phyloP scores from a whole-genome alignment of 2,329 filamentous ascomycete species.

The Pyricularia sp. region DNA sequence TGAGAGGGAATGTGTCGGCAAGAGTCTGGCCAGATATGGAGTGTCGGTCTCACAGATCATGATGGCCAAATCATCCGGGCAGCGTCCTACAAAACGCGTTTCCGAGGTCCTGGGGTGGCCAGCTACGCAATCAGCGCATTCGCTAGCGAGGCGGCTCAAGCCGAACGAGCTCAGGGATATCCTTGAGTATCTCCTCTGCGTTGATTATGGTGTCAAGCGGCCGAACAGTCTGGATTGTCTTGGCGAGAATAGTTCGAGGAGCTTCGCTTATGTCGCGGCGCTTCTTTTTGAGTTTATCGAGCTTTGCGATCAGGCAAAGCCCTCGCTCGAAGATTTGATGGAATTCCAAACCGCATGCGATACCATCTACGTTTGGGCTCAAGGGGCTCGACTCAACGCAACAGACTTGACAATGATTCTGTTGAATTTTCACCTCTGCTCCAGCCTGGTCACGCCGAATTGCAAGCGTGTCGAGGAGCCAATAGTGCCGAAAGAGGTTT shows the following conservation, averaged over 20 bases:
- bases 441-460: not conserved
- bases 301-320: not conserved
- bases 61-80: not conserved
- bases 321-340: not conserved
- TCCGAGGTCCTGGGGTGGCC: not conserved
- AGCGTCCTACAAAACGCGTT: not conserved
- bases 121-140: not conserved
- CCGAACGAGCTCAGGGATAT: not conserved
- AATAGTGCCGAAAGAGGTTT: not conserved
- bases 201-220: not conserved
- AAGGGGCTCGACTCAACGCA: not conserved
- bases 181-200: slow-evolving; percentile 2
- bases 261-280: not conserved
- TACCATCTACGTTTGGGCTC: not conserved
- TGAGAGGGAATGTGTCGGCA: slow-evolving; percentile 1
- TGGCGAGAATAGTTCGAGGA: not conserved
- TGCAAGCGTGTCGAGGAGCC: not conserved
- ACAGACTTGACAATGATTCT: not conserved
- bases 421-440: not conserved
- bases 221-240: not conserved
- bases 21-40: not conserved
- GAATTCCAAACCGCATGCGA: not conserved
- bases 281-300: slow-evolving; percentile 1
- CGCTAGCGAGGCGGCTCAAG: not conserved
- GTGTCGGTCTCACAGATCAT: not conserved